Evolutionary conservation across 257 asterid genomes (phyloP), one percentile per base, ranked within the genome.

Genomic region (Voacanga thouarsii): DNA sequence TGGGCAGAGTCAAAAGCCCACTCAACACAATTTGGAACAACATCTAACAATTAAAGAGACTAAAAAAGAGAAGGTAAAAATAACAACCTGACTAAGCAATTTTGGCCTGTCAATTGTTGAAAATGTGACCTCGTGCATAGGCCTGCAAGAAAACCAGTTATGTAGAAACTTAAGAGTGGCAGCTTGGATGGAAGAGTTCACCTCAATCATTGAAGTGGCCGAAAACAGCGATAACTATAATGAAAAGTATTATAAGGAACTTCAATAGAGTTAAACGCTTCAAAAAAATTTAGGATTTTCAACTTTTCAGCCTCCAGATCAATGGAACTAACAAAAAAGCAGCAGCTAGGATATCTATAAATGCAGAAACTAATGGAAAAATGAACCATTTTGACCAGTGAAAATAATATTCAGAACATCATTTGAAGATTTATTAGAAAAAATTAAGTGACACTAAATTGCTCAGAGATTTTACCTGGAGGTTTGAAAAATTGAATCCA

Each of bases 51-150:
- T n/a, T 68, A 68, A 43, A n/a, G 30, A 68, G 30, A 41, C 21
- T n/a, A 66, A 16, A 26, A 66, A 19, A 12, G 8, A 10, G 51
- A 26, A 47, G 75, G 24, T 41, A 39, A 55, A 68, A 45, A 57
- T n/a, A 70, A 68, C 43, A 47, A 87, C 91, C 91, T 87, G 86
- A 75, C 87, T 80, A 44, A 87, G 87, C 60, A 86, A 72, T 81
- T 87, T 87, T 74, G 91, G 91, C 81, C 73, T 83, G 85, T 87
- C 91, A 56, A 83, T 21, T 30, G 86, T 82, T 78, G 91, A 87
- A 82, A 87, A 83, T 41, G 89, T 84, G 59, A 87, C 80, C 86
- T 87, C 91, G 23, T 87, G 91, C 89, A 85, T 85, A 57, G 87
- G 85, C 86, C 91, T 87, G 84, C 84, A 80, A 61, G 75, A 85